Base-by-base conservation (phyloP, 1,139 yeast genomes). In the Eremothecium gossypii region DNA sequence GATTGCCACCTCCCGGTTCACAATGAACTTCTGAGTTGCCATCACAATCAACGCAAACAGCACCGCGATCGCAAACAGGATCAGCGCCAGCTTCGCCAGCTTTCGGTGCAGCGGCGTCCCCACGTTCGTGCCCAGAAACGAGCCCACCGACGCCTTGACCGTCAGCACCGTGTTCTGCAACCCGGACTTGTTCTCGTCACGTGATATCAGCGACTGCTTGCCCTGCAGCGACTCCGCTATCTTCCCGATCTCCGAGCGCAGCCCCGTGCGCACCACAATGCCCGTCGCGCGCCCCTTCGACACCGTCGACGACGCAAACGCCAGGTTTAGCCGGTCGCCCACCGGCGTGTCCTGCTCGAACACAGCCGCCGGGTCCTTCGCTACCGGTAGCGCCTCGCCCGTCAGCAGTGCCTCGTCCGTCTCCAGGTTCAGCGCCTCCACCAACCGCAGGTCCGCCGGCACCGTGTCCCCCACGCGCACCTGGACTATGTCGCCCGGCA, bases 1-100 rank as follows among this genome's bases (percentile, higher is more conserved):
- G 82, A 87, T 61, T 82, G 96, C 69, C 83, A 89, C 96, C 85
- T 93, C 56, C 83, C 96, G 51, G 85, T 73, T 95, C 89, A 87
- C 41, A 79, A 72, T 46, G 87, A 81, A 49, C 95, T 96, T 67
- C 84, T 95, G 51, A 77, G 54, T 97, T 50, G 91, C 76, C 46
- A 91, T 62, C 49, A 95, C 89, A 53, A 91, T 91, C 33, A 85
- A 65, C 30, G 95, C 96, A 64, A 91, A 91, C 10, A 89, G 79
- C 29, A 72, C 79, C 63, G 93, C 91, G 60, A 93, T 77, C 58
- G 83, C 76, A 41, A 82, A 65, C 1, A 95, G 81, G 41, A 91
- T 70, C 50, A 93, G 93, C 30, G 98, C 98, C 50, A 91, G 72
- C 58, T 83, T 82, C 55, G 91, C 96, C 95, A 93, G 85, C 28